Evolutionary conservation across 192 early-diverging fungal species (phyloP).

Genomic region (Rhizophagus sp.): DNA sequence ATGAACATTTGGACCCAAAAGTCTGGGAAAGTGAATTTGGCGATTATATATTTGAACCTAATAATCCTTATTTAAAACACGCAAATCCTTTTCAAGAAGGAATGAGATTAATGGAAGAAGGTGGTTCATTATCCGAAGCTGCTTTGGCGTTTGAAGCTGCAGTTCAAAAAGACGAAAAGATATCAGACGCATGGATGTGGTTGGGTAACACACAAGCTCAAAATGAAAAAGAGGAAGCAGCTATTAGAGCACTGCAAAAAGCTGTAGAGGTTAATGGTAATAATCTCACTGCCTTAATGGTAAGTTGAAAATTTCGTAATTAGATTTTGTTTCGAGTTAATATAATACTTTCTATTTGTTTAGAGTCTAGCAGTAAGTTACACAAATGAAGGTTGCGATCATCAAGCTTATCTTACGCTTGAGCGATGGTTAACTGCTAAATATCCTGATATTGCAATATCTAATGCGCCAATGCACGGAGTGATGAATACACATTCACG

Average conservation of each 20-base stretch:
- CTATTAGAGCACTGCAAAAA: conserved; percentile 89
- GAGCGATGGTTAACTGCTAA: conserved; percentile 82
- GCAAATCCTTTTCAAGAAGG: conserved; percentile 65
- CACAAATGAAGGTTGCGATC: conserved; percentile 92
- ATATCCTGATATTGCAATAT: conserved; percentile 65
- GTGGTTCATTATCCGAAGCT: conserved; percentile 74
- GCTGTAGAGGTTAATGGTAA: conserved; percentile 77
- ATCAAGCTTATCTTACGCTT: conserved; percentile 88
- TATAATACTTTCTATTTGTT: not conserved
- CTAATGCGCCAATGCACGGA: conserved; percentile 22
- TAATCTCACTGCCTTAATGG: conserved; percentile 65
- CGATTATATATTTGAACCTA: conserved; percentile 80
- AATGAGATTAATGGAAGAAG: conserved; percentile 51
- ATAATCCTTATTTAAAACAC: conserved; percentile 71
- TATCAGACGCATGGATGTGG: conserved; percentile 84
- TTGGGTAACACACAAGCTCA: conserved; percentile 95
- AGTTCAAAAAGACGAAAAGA: conserved; percentile 74
- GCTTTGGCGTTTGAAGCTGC: conserved; percentile 92
- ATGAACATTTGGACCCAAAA: conserved; percentile 35
- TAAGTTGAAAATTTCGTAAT: conserved; percentile 22
- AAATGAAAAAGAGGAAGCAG: conserved; percentile 95
- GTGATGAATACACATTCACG: conserved; percentile 51
- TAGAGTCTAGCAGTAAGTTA: conserved; percentile 88
- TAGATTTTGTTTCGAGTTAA: conserved; percentile 44
- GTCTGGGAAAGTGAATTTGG: conserved; percentile 60